Percentiles rank a stretch among this genome's conserved stretches.
These are phyloP conservation scores for Acacia pycnantha DNA, from an alignment of 331 rosid species.

Conservation along the genomic window DNA sequence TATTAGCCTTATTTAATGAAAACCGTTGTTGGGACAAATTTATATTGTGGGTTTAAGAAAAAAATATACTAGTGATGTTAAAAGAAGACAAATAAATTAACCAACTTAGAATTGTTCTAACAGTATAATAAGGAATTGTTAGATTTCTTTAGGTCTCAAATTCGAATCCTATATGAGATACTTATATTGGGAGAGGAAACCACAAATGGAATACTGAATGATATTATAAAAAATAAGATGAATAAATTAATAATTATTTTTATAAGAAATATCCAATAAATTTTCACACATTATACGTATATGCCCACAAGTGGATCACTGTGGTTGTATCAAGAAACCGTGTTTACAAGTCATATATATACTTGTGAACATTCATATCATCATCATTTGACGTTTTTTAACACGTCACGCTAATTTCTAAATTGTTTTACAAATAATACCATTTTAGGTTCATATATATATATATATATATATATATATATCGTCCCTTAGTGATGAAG, in stretches of 20 bases:
- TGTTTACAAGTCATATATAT: background rate
- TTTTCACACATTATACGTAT: background rate
- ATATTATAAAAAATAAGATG: no score
- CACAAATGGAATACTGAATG: accelerated
- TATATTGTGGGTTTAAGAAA: no score
- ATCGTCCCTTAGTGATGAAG: background rate
- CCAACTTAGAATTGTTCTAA: no score
- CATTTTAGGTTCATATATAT: background rate
- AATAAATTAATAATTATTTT: no score
- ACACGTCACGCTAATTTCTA: background rate
- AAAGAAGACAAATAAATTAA: no score
- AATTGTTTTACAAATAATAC: background rate
- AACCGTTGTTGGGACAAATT: no score
- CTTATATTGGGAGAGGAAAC: accelerated
- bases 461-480: no score
- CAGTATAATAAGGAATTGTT: no score
- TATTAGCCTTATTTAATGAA: no score
- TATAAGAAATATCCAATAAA: no score
- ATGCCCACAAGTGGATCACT: background rate
- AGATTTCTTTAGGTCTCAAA: accelerated
- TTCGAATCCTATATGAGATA: no score
- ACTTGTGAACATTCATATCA: background rate
- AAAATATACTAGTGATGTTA: no score
- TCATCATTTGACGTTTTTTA: background rate
- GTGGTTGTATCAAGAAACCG: background rate